phyloP scores from a whole-genome alignment of 768 basidiomycete genomes.

The Russula virescens region DNA sequence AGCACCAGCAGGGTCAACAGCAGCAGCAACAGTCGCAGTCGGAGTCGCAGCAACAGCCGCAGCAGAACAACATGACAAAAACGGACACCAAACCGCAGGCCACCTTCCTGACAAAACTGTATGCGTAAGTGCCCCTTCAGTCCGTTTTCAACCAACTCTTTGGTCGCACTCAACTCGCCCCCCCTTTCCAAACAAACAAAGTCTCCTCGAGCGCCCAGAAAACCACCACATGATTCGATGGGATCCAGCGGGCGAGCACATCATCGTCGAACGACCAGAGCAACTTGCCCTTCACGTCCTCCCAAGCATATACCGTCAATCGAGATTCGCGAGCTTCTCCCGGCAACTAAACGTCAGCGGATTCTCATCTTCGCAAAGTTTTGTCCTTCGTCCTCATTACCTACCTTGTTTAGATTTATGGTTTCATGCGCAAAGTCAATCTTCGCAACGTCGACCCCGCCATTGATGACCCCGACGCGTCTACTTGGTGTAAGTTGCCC shows the following conservation, averaged over 20 bases:
- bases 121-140: constrained; percentile 58
- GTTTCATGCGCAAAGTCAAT: constrained; percentile 98
- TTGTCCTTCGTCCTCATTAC: constrained; percentile 25
- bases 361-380: constrained; percentile 19
- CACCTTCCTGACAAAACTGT: constrained; percentile 95
- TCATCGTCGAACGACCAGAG: constrained; percentile 91
- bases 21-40: constrained; percentile 5
- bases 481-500: constrained; percentile 83
- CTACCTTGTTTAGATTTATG: constrained; percentile 69
- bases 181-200: constrained; percentile 31
- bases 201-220: constrained; percentile 84
- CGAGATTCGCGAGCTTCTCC: constrained; percentile 94
- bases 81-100: constrained; percentile 26
- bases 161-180: constrained; percentile 5
- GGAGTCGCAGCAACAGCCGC: background rate
- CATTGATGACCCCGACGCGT: constrained; percentile 93
- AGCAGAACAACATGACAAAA: constrained; percentile 16
- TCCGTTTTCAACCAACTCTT: background rate
- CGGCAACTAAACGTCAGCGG: constrained; percentile 82
- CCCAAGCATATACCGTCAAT: constrained; percentile 92
- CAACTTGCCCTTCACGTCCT: constrained; percentile 92
- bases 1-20: background rate
- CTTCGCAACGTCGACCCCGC: constrained; percentile 91
- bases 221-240: constrained; percentile 97
- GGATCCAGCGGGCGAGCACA: constrained; percentile 89